A percentile compares a stretch with the other conserved stretches of the same genome.
phyloP scores from a whole-genome alignment of 768 basidiomycete species.

The Macrocybe gigantea region DNA sequence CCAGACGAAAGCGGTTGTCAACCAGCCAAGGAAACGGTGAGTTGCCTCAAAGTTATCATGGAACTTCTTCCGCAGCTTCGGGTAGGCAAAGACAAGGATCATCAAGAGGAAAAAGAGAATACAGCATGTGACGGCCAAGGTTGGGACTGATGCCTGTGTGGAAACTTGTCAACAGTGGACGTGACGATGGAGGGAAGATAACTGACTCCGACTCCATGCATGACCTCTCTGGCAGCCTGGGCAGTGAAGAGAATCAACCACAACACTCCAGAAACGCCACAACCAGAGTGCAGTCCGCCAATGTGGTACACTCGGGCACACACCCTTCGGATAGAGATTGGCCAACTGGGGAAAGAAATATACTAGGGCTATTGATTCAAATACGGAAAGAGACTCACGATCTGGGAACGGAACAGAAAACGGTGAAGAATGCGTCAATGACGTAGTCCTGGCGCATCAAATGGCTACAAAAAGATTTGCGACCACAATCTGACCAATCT shows the following conservation, averaged over 20 bases:
- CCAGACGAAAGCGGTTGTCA: constrained; percentile 34
- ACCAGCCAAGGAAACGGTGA: constrained; percentile 43
- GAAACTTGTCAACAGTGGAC: background rate
- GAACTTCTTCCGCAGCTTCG: constrained; percentile 27
- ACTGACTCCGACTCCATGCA: constrained; percentile 29
- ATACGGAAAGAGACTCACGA: too few relatives aligned
- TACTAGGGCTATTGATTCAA: too few relatives aligned
- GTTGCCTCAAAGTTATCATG: constrained; percentile 37
- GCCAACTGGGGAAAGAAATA: constrained; percentile 34
- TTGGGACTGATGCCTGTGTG: background rate
- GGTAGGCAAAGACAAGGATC: constrained; percentile 34
- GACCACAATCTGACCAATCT: constrained; percentile 34
- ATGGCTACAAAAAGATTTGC: constrained; percentile 45
- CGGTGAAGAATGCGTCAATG: constrained; percentile 50
- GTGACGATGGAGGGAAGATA: background rate
- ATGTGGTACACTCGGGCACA: constrained; percentile 55
- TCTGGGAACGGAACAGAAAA: constrained; percentile 41
- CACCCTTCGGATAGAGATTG: constrained; percentile 44
- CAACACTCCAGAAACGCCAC: constrained; percentile 44
- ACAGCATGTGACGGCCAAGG: constrained; percentile 8
- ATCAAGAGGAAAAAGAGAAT: constrained; percentile 20
- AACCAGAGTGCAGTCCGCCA: constrained; percentile 57
- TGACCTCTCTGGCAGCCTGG: constrained; percentile 44
- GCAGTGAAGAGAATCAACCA: constrained; percentile 48
- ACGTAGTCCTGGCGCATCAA: constrained; percentile 53